Evolutionary conservation across 2,329 filamentous ascomycete genomes (phyloP).

Genomic region (Exophiala bonariae): DNA sequence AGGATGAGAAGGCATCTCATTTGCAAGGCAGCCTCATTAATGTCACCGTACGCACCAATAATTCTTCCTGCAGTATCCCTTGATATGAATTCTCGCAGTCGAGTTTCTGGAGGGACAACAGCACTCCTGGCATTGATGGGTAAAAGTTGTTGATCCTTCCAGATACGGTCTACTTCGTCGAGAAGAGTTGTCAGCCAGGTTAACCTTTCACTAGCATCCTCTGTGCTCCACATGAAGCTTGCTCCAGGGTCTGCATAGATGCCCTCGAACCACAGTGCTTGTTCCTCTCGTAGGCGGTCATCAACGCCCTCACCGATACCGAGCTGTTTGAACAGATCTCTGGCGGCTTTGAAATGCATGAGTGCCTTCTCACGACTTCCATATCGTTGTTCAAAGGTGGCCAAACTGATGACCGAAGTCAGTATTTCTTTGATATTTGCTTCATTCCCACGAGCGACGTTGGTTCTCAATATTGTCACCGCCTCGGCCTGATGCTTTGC

Average conservation of each 20-base stretch:
- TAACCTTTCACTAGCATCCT: conserved; percentile 11
- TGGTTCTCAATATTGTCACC: conserved; percentile 10
- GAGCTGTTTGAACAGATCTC: conserved; percentile 14
- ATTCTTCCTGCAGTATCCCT: conserved; percentile 7
- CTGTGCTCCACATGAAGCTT: conserved; percentile 15
- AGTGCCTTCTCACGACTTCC: conserved; percentile 10
- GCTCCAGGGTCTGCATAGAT: conserved; percentile 17
- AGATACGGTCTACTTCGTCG: conserved; percentile 15
- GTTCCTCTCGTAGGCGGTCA: conserved; percentile 18
- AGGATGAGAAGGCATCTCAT: conserved; percentile 14
- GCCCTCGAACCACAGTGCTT: conserved; percentile 20
- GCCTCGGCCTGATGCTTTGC: conserved; percentile 19
- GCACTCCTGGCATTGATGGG: conserved; percentile 1
- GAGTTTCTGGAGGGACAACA: conserved; percentile 2
- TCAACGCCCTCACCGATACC: conserved; percentile 10
- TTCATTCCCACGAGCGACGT: conserved; percentile 9
- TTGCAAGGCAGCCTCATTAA: conserved; percentile 13
- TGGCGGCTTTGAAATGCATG: conserved; percentile 13
- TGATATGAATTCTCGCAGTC: conserved; percentile 14
- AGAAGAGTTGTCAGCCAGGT: conserved; percentile 13
- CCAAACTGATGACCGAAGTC: conserved; percentile 14
- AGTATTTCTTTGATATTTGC: conserved; percentile 16
- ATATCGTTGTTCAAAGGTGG: conserved; percentile 19
- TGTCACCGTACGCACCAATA: conserved; percentile 18
- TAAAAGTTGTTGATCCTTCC: conserved; percentile 9